Percentiles rank a stretch among this genome's conserved stretches.
Conservation (phyloP, 1,284 basidiomycete genomes). For the Marasmius oreades region DNA sequence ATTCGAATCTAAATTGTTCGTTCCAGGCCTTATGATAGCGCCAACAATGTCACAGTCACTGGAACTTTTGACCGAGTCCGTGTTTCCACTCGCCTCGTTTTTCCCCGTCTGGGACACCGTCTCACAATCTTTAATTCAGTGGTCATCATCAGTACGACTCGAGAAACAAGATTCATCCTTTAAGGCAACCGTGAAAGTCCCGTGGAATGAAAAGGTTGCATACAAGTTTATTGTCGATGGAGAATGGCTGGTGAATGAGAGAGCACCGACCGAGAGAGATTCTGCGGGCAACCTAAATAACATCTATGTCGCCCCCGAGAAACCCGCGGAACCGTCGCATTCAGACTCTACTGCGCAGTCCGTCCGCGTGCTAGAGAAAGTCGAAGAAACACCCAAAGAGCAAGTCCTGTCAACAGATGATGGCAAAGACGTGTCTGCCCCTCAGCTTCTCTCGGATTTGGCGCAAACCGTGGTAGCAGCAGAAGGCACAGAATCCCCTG, state of each 20-base stretch:
- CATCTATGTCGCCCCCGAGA: conserved; percentile 58
- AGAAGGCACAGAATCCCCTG: conserved; percentile 34
- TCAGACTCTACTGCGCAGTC: too few species aligned
- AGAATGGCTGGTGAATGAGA: conserved; percentile 54
- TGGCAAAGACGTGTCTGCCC: conserved; percentile 11
- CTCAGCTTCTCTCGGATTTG: conserved; percentile 32
- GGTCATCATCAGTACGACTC: conserved; percentile 60
- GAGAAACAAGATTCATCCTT: conserved; percentile 53
- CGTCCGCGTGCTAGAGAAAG: too few species aligned
- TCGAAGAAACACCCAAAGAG: background rate
- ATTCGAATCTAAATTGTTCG: conserved; percentile 13
- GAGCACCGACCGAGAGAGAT: conserved; percentile 61
- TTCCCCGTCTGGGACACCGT: conserved; percentile 9
- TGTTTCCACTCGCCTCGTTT: conserved; percentile 10
- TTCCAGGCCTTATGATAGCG: conserved; percentile 53
- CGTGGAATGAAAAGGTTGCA: conserved; percentile 59
- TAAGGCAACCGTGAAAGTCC: conserved; percentile 49
- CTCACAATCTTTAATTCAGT: conserved; percentile 40
- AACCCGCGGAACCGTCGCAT: conserved; percentile 27
- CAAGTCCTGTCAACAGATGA: background rate
- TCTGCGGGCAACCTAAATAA: conserved; percentile 69
- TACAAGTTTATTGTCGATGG: conserved; percentile 85
- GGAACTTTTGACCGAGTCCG: conserved; percentile 77
- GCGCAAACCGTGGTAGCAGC: conserved; percentile 33
- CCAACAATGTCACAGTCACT: conserved; percentile 63